Base-by-base conservation (phyloP, 2,329 filamentous ascomycete species). In the Fusarium tjaetaba region DNA sequence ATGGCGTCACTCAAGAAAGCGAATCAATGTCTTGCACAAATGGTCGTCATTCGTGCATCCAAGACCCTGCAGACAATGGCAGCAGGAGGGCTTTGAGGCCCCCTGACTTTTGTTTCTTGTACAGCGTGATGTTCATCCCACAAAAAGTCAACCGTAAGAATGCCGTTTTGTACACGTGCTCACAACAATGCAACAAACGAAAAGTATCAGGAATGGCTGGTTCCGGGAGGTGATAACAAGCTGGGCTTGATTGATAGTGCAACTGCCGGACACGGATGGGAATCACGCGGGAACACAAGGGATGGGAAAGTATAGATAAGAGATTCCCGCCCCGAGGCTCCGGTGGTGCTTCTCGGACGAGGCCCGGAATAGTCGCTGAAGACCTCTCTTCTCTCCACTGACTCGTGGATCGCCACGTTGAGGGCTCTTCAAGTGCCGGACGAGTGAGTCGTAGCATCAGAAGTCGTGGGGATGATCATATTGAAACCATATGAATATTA, bases 41-140 rank as follows among this genome's bases (percentile, higher is more conserved):
- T 41, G 61, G 39, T 43, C 38, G 49, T 55, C 53, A 73, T 73
- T 73, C 61, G 71, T 61, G 57, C 46, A 36, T 62, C 20, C 48
- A 43, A 68, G 71, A 64, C 71, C 71, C 71, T 74, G 58, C 61
- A 73, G 66, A 63, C 43, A 43, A 52, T 73, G 58, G 71, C 71
- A 71, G 68, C 34, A 71, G 49, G 52, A 34, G 49, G 42, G 45
- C 41, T 73, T 58, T 57, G 58, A 49, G 57, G 34, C 70, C 57
- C 70, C 68, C 61, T 71, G 71, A 61, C 67, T 73, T 61, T 63
- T 45, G 51, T 64, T 39, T 64, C 43, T 69, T 20, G 43, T 58
- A 42, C 39, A 28, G 65, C 63, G 53, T 71, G 67, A 71, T 71
- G 30, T 28, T 70, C 39, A 60, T 28, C 57, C 42, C 30, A 61